Evolutionary conservation across 306 rosid genomes (phyloP).

Genomic region (Sophora flavescens): DNA sequence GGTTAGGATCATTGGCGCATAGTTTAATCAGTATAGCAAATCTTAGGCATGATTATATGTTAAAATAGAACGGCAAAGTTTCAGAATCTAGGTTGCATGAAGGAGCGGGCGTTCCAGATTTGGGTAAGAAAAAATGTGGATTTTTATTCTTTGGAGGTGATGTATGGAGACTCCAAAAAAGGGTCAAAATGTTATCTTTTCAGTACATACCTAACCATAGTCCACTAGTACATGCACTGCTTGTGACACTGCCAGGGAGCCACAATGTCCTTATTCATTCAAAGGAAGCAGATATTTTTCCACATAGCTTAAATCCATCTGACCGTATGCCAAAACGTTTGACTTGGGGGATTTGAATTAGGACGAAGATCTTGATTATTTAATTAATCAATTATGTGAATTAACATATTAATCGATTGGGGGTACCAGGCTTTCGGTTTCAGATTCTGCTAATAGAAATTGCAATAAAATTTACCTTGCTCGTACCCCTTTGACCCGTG

Average conservation of each 20-base stretch:
- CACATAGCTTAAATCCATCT: background rate
- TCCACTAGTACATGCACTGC: conserved; percentile 35
- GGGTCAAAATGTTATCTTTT: conserved; percentile 49
- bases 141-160: conserved; percentile 3
- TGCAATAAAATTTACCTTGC: no score
- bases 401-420: no score
- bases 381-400: no score
- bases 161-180: conserved; percentile 30
- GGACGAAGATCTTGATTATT: no score
- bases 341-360: background rate
- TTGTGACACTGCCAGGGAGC: conserved; percentile 43
- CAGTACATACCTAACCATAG: conserved; percentile 48
- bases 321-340: conserved; percentile 34
- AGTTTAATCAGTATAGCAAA: background rate
- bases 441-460: no score
- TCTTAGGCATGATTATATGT: conserved; percentile 6
- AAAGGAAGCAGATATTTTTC: conserved; percentile 1
- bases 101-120: conserved; percentile 43
- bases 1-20: background rate
- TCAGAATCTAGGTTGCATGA: conserved; percentile 46
- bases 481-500: no score
- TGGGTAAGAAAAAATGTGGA: conserved; percentile 25
- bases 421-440: no score
- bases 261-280: conserved; percentile 35
- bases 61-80: background rate